Conservation (phyloP, 345 rosid species). For the Pugionium cornutum region DNA sequence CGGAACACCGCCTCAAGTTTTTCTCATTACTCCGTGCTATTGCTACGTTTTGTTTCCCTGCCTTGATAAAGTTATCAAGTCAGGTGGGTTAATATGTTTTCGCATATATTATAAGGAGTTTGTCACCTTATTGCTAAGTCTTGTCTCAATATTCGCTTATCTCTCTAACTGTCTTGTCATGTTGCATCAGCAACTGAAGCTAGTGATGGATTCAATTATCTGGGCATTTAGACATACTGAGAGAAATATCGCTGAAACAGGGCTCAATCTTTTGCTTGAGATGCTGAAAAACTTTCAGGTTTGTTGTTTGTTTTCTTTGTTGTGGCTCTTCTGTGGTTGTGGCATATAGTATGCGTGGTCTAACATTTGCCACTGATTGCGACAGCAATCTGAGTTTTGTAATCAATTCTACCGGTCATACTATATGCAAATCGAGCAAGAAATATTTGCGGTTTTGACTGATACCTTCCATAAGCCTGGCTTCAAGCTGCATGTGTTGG, state of each 20-base stretch:
- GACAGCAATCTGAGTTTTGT: conserved; percentile 85
- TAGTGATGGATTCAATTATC: conserved; percentile 97
- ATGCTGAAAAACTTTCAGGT: conserved; percentile 96
- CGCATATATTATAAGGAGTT: conserved; percentile 16
- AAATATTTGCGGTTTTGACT: conserved; percentile 91
- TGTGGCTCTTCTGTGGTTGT: conserved; percentile 58
- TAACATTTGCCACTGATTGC: conserved; percentile 25
- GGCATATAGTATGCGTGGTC: conserved; percentile 2
- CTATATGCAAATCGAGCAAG: conserved; percentile 69
- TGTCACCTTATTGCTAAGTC: conserved; percentile 12
- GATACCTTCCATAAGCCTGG: conserved; percentile 99
- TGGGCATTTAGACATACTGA: conserved; percentile 99
- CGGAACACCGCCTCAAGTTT: conserved; percentile 98
- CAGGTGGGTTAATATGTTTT: conserved; percentile 59
- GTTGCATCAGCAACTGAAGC: conserved; percentile 82
- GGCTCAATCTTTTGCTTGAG: conserved; percentile 84
- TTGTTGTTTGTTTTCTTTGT: conserved; percentile 29
- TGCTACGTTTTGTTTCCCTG: conserved; percentile 91
- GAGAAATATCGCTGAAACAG: conserved; percentile 98
- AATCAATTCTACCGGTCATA: conserved; percentile 70
- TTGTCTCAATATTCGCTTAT: background rate
- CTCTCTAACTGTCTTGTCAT: conserved; percentile 17
- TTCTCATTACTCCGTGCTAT: conserved; percentile 97
- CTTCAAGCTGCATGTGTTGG: conserved; percentile 92
- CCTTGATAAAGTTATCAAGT: conserved; percentile 85